Conservation (phyloP, 2,329 filamentous ascomycete species). For the Penicillium sp. region DNA sequence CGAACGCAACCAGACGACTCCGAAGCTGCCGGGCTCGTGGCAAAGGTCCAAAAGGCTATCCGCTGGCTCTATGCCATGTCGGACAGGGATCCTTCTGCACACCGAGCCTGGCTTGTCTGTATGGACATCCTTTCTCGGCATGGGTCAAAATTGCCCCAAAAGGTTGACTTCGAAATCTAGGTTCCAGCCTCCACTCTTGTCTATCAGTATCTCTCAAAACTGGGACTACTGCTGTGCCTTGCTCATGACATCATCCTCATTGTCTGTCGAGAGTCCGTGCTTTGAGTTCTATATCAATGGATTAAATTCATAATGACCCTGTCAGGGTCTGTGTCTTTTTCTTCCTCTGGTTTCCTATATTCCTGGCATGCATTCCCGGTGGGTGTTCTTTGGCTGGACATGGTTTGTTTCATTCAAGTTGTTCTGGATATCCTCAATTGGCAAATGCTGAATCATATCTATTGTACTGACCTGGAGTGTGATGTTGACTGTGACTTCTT, state of each 20-base stretch:
- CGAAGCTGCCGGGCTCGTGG: slow-evolving; percentile 31
- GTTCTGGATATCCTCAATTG: not conserved
- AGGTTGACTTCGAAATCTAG: slow-evolving; percentile 11
- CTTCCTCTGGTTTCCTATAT: not conserved
- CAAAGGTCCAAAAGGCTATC: slow-evolving; percentile 38
- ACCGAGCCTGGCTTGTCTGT: slow-evolving; percentile 40
- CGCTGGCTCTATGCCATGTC: slow-evolving; percentile 44
- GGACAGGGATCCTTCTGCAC: slow-evolving; percentile 36
- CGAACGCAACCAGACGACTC: slow-evolving; percentile 35
- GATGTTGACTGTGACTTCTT: not conserved
- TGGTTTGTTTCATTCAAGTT: not conserved
- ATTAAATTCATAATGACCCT: not conserved
- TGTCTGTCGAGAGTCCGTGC: not conserved
- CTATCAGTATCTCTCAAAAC: not conserved
- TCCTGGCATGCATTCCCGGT: not conserved
- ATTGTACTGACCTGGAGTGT: not conserved
- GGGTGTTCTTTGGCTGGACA: not conserved
- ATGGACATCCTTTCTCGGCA: slow-evolving; percentile 29
- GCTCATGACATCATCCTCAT: not conserved
- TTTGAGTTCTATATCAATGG: not conserved
- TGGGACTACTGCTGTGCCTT: not conserved
- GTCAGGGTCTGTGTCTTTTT: too few relatives aligned
- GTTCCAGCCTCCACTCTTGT: not conserved
- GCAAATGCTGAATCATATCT: not conserved
- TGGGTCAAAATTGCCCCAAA: slow-evolving; percentile 17